Percentiles rank a stretch among this genome's conserved stretches.
Evolutionary conservation across 768 basidiomycete species (phyloP).

Genomic region (Xerocomus brunneocitrinus): DNA sequence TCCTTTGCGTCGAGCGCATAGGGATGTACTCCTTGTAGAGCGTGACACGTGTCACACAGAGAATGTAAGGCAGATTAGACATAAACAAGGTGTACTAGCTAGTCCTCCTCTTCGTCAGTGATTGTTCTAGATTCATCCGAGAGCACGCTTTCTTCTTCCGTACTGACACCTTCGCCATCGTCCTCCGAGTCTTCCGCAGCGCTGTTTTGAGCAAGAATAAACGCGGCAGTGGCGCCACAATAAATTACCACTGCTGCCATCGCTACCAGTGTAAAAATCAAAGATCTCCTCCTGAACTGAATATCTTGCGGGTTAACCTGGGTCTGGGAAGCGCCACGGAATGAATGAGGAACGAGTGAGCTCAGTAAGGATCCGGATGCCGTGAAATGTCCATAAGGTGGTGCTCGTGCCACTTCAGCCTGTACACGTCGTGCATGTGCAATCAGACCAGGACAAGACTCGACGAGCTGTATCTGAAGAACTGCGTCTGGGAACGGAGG

Average conservation of each 20-base stretch:
- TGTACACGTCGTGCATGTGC: conserved; percentile 54
- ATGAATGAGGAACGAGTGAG: conserved; percentile 37
- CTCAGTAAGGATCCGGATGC: conserved; percentile 25
- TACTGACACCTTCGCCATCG: conserved; percentile 6
- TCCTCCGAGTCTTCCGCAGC: neutral
- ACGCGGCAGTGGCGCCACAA: conserved; percentile 11
- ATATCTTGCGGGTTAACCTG: conserved; percentile 38
- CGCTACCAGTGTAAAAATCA: conserved; percentile 49
- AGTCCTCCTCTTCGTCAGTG: conserved; percentile 12
- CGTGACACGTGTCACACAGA: conserved; percentile 15
- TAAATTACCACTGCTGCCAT: conserved; percentile 41
- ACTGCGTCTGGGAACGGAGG: conserved; percentile 61
- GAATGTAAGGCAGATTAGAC: neutral
- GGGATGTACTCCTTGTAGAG: neutral
- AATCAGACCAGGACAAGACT: conserved; percentile 54
- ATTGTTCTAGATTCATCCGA: neutral
- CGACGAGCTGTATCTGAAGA: conserved; percentile 48
- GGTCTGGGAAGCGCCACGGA: conserved; percentile 12
- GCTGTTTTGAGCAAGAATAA: neutral
- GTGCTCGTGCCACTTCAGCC: conserved; percentile 27
- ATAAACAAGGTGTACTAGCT: neutral
- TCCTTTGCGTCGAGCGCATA: neutral
- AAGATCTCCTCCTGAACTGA: conserved; percentile 45
- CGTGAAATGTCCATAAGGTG: conserved; percentile 19
- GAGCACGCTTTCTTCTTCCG: conserved; percentile 14